These are phyloP conservation scores for Aspergillus jensenii DNA, from an alignment of 2,329 filamentous ascomycete genomes.

Conservation along the genomic window DNA sequence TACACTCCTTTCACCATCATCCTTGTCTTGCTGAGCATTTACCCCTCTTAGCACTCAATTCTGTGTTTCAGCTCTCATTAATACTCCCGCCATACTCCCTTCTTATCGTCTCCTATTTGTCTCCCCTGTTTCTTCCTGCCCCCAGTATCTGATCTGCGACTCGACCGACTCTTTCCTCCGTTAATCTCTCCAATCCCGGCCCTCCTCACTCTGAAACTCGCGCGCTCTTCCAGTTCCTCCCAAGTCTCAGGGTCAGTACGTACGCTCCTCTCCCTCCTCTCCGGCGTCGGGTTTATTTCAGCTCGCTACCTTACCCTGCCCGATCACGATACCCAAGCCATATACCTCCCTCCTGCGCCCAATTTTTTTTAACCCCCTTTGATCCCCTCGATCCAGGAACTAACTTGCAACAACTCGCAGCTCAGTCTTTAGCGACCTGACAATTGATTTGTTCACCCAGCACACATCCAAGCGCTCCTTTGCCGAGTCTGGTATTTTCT, in stretches of 20 bases:
- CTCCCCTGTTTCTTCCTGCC: constrained; percentile 2
- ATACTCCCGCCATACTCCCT: constrained; percentile 10
- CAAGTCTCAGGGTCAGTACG: not conserved
- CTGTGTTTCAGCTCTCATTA: constrained; percentile 9
- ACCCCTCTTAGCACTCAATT: not conserved
- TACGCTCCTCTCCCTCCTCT: not conserved
- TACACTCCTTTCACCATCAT: not conserved
- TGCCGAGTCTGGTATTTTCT: not conserved
- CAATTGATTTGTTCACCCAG: not conserved
- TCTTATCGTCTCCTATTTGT: constrained; percentile 3
- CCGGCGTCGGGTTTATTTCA: not conserved
- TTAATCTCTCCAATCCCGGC: not conserved
- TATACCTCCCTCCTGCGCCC: not conserved
- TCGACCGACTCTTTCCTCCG: not conserved
- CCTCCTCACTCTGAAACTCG: constrained; percentile 4
- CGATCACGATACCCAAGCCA: not conserved
- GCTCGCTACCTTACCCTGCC: not conserved
- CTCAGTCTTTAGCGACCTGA: not conserved
- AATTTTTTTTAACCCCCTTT: not conserved
- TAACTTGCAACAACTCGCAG: constrained; percentile 5
- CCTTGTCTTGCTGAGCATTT: not conserved
- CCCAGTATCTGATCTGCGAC: constrained; percentile 2
- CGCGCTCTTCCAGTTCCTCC: not conserved
- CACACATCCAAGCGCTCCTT: not conserved
- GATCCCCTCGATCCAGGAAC: not conserved